phyloP scores from a whole-genome alignment of 2,329 filamentous ascomycete species.

The Aotearoamyces nothofagi region DNA sequence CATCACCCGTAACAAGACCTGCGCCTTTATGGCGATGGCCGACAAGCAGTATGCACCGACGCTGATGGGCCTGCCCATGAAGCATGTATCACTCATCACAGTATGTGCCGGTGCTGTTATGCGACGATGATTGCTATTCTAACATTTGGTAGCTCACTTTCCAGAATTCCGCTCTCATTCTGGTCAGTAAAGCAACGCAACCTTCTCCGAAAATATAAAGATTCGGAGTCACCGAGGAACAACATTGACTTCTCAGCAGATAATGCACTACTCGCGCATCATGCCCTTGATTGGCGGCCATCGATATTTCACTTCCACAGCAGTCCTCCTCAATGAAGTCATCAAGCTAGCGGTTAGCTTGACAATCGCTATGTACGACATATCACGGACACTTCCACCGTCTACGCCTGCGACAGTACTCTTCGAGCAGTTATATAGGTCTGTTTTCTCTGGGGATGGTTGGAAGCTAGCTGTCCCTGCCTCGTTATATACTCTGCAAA shows the following conservation, averaged over 20 bases:
- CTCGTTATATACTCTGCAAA: slow-evolving; percentile 77
- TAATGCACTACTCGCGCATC: slow-evolving; percentile 88
- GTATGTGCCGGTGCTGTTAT: slow-evolving; percentile 24
- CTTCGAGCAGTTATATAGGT: slow-evolving; percentile 63
- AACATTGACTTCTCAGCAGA: slow-evolving; percentile 33
- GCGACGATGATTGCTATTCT: slow-evolving; percentile 4
- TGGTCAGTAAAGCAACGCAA: slow-evolving; percentile 30
- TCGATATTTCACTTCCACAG: slow-evolving; percentile 86
- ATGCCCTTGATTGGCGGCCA: slow-evolving; percentile 78
- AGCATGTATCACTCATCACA: slow-evolving; percentile 51
- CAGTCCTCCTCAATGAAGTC: slow-evolving; percentile 85
- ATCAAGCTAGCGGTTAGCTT: slow-evolving; percentile 80
- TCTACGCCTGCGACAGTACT: slow-evolving; percentile 69
- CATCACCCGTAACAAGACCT: too few relatives aligned
- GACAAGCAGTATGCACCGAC: slow-evolving; percentile 9
- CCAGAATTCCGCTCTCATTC: slow-evolving; percentile 65
- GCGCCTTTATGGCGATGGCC: slow-evolving; percentile 12
- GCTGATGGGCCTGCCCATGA: slow-evolving; percentile 44
- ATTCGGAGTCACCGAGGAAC: slow-evolving; percentile 3
- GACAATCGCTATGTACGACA: slow-evolving; percentile 76
- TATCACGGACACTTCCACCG: slow-evolving; percentile 61
- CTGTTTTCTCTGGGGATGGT: slow-evolving; percentile 77
- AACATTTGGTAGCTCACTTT: slow-evolving; percentile 47
- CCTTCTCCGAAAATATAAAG: neutral
- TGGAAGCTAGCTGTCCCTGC: slow-evolving; percentile 93